Conservation (phyloP, 352 stramenopile species). For the Salisapilia sapeloensis region DNA sequence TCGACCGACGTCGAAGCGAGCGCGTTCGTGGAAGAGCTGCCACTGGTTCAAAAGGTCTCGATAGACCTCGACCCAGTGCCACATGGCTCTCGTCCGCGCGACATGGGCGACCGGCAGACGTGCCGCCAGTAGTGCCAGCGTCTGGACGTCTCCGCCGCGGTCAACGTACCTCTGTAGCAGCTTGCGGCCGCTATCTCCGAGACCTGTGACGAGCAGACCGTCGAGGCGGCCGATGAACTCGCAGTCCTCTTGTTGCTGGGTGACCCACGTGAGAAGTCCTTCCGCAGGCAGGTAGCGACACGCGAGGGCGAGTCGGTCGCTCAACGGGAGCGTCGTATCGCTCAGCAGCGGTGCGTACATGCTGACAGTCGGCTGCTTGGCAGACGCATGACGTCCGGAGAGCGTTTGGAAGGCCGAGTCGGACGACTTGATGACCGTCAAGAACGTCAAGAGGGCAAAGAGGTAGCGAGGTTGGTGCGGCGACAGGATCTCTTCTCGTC, state of each 20-base stretch:
- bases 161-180: conserved; percentile 88
- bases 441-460: conserved; percentile 64
- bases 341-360: conserved; percentile 70
- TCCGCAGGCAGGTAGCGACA: conserved; percentile 78
- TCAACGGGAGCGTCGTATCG: conserved; percentile 71
- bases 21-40: conserved; percentile 87
- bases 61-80: conserved; percentile 86
- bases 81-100: conserved; percentile 33
- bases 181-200: conserved; percentile 65
- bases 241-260: conserved; percentile 63
- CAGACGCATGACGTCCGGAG: not conserved
- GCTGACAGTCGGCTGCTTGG: conserved; percentile 12
- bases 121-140: conserved; percentile 70
- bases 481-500: conserved; percentile 52
- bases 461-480: conserved; percentile 51
- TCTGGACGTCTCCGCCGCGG: conserved; percentile 82
- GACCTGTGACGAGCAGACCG: conserved; percentile 80
- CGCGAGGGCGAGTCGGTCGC: conserved; percentile 83
- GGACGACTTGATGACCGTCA: conserved; percentile 23
- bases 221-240: conserved; percentile 74
- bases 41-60: conserved; percentile 86
- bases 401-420: conserved; percentile 10
- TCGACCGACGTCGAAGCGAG: conserved; percentile 85
- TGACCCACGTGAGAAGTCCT: conserved; percentile 74
- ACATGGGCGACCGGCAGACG: conserved; percentile 35